Conservation (phyloP, 83 land plant genomes). For the Thuja plicata region DNA sequence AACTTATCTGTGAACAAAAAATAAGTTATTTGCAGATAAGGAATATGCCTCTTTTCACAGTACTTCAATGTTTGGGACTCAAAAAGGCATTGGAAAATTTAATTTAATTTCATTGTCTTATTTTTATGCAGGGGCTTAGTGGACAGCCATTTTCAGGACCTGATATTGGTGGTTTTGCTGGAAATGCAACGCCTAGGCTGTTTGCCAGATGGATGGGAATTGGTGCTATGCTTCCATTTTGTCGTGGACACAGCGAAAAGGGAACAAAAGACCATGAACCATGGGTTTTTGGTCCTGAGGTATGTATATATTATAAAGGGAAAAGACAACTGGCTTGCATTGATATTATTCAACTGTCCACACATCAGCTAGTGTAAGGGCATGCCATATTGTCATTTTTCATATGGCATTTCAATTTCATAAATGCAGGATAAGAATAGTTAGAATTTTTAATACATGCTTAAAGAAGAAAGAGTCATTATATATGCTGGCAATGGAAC, state of each 20-base stretch:
- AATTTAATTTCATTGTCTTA: conserved; percentile 1
- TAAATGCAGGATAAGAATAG: neutral
- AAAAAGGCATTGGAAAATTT: neutral
- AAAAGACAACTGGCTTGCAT: neutral
- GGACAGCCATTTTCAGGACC: conserved; percentile 96
- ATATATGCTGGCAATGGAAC: neutral
- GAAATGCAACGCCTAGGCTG: conserved; percentile 90
- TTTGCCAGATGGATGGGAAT: conserved; percentile 99
- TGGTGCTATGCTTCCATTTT: conserved; percentile 91
- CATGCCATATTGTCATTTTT: neutral
- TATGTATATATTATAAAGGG: conserved; percentile 14
- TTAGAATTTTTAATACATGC: neutral
- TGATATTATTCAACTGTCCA: neutral
- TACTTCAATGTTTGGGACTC: neutral
- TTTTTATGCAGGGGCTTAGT: conserved; percentile 78
- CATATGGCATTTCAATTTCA: neutral
- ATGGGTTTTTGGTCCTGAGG: conserved; percentile 98
- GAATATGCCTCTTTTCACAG: neutral
- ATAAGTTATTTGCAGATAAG: neutral
- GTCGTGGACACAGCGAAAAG: conserved; percentile 86
- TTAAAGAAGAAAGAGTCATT: neutral
- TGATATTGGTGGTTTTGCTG: conserved; percentile 99
- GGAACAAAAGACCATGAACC: conserved; percentile 90
- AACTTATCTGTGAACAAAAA: neutral
- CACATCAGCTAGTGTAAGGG: neutral